Base-by-base conservation (phyloP, 495 filamentous ascomycete genomes). In the Podospora didyma region DNA sequence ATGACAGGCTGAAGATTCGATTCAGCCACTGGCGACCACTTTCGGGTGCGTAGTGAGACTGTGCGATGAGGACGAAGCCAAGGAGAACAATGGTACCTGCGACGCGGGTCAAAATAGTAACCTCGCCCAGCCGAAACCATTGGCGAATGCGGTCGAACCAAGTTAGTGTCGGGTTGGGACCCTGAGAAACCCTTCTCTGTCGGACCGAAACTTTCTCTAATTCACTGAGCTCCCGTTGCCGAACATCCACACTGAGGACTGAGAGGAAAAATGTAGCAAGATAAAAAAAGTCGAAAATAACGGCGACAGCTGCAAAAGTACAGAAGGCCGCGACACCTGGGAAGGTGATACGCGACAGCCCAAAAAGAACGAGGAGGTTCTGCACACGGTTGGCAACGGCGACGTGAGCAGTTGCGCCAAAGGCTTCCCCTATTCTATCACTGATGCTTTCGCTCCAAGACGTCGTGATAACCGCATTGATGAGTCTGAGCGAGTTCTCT, bases 181-280 rank as follows among this genome's bases (percentile, higher is more conserved):
- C 57, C 1, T 53, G 44, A 5, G 62, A 22, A n/a, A 59, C 57
- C 22, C 66, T 73, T 26, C 61, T 64, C 20, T 65, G 58, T n/a
- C 63, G 69, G 14, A 72, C 59, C 1, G 74, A 73, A 7, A 71
- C 71, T 54, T 74, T 80, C 20, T 75, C 77, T 17, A 80, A 63
- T 50, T 79, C 76, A 26, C 70, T 71, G 0, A 90, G 75, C 72
- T 89, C 87, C 48, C 84, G 78, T 58, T 88, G 79, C 3, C 81
- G 81, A 20, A 90, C 83, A 56, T 90, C 87, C 53, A 90, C 82
- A 61, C 85, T 89, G 20, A 90, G 75, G 37, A 90, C 86, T 5
- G 86, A 78, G 17, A 88, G 74, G 62, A 90, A 88, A 69, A 88
- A 89, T 3, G 86, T 89, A 16, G 87, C 71, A 34, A 89, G 75